Base-by-base conservation (phyloP, 495 filamentous ascomycete genomes). In the Penicillium malachiteum region DNA sequence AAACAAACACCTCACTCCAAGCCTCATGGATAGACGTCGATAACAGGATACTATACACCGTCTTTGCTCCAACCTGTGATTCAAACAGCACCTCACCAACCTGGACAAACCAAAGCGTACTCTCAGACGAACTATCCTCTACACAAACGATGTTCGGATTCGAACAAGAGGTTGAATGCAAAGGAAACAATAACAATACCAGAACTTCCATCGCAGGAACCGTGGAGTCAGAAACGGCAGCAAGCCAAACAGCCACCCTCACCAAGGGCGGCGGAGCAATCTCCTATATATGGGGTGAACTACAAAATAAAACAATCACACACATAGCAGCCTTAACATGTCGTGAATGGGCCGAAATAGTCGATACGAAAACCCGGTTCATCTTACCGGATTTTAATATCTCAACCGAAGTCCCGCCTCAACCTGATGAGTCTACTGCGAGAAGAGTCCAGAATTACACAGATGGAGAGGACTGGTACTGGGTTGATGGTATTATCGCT, bases 371-470 rank as follows among this genome's bases (percentile, higher is more conserved):
- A 7, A 42, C 42, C 18, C 48, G 55, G 1, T 47, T 57, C 26
- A 13, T 33, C n/a, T 12, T 57, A 9, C 55, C 55, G 12, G 37
- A 21, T 17, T 47, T 57, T 17, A 31, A 33, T 14, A 57, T 57
- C 17, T 30, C 41, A 10, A n/a, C n/a, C 0, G 34, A 14, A 3
- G 4, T 47, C 32, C 55, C 55, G 11, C 55, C 55, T 7, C 31
- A 33, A 3, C 34, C 49, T 3, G 49, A 52, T 38, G 55, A 57
- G 41, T 52, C 55, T 10, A 46, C 55, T 11, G 43, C 37, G 9
- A 38, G 33, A 33, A n/a, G 10, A 50, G 48, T 34, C 8, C 11
- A 38, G 2, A 18, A 50, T 26, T 50, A 50, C 34, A 37, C 35
- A 17, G 16, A 37, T 39, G 9, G 33, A 9, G 33, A 37, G 5